Evolutionary conservation across 2,329 filamentous ascomycete species (phyloP), one percentile per base, ranked within the genome.

Genomic region (Fusarium virguliforme): DNA sequence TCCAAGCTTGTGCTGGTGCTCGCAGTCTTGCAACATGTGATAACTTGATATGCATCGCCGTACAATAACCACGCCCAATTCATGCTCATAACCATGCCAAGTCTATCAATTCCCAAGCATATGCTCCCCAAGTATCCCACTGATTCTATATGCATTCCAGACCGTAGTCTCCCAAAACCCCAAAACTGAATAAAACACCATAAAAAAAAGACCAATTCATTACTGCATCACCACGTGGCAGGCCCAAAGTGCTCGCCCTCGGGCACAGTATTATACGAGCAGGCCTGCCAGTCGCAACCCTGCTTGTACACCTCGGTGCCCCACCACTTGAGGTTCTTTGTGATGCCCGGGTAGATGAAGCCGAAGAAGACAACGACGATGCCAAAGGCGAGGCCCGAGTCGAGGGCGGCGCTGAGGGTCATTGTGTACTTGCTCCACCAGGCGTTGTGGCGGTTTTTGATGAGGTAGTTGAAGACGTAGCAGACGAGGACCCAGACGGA

Each of bases 341-440:
- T 92, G 84, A 86, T 89, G 0, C 92, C 92, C 0, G 94, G 92
- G 77, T 94, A 95, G n/a, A 96, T 87, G 71, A 97, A 92, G 1
- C 90, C 92, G 75, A 97, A 95, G 79, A 97, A 97, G 28, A 96
- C 90, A 4, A 95, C 88, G 9, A 97, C 90, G 37, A 96, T 91
- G 30, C 92, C 92, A 75, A 95, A 93, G 0, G 94, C 94, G 22
- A 97, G 83, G 1, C 94, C 93, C 1, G 92, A 94, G 78, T 97
- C 94, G 61, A 97, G 85, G 2, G 93, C 94, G 0, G 94, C 94
- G 64, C 91, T 94, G 58, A 97, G 84, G 4, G 93, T 95, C 93
- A 97, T 96, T 41, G 93, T 95, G 79, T 97, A 97, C 81, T 97
- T 96, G 53, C 89, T 90, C 94, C 94, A 97, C 94, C 94, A 97